Evolutionary conservation across 2,329 filamentous ascomycete species (phyloP), one percentile per base, ranked within the genome.

Genomic region (Pseudogymnoascus sp.): DNA sequence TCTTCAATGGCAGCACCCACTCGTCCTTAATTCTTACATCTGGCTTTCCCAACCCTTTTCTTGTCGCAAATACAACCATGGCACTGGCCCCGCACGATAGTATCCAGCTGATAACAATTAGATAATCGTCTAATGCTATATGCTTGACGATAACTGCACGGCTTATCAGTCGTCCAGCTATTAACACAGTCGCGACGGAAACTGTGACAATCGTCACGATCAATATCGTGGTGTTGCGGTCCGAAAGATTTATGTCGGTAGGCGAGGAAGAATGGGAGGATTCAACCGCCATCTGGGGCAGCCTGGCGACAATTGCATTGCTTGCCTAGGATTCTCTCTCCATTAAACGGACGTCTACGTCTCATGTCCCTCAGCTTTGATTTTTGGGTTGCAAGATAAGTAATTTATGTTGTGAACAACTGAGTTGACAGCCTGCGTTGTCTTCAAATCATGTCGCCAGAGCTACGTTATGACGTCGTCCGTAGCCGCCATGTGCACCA

Each of bases 91-190:
- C 87, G 65, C 88, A 82, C 48, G 86, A 82, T 40, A 90, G 72
- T 13, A 84, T 67, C 91, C 90, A 96, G 63, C 90, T 89, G 40
- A 89, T 67, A 5, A 90, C 72, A 74, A 96, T 93, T 67, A 89
- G 82, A 72, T 86, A 87, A 78, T 96, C 91, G 74, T 95, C 90
- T 78, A 84, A 83, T 63, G 80, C 84, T 9, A 29, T 15, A 31
- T 55, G 48, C 31, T 31, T 31, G 25, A 55, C 48, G 15, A 55
- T 35, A 15, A 21, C 48, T 6, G 31, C 27, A 31, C 48, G 48
- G 15, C 48, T 55, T 29, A 55, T 55, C 27, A 55, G 25, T 21
- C 48, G 48, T 21, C 27, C 48, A 29, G 13, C 48, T 29, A 55
- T 12, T 9, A 15, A 7, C 15, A 55, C 25, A 4, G 48, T 55